Evolutionary conservation across 2,329 filamentous ascomycete species (phyloP).

Genomic region (Arthrinium phaeospermum): DNA sequence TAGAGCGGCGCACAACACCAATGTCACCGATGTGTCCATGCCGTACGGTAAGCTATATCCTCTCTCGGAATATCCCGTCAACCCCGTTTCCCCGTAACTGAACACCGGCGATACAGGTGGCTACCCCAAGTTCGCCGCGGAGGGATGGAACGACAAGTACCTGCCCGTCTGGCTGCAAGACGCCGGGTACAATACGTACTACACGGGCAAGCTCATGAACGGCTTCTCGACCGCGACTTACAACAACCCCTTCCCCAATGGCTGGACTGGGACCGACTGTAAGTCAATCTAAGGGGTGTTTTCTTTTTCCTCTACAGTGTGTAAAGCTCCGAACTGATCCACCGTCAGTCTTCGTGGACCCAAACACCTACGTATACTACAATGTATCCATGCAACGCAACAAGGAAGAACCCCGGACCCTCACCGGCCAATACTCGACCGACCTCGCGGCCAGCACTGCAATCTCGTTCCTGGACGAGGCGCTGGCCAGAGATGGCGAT

Average conservation of each 20-base stretch:
- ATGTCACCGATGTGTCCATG: conserved; percentile 58
- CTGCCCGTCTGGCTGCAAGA: conserved; percentile 63
- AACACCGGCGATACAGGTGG: conserved; percentile 42
- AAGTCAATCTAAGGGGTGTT: background rate
- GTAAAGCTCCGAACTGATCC: no score
- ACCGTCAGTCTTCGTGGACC: conserved; percentile 66
- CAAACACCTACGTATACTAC: conserved; percentile 71
- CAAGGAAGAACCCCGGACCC: conserved; percentile 47
- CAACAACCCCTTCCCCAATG: conserved; percentile 50
- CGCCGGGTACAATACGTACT: conserved; percentile 63
- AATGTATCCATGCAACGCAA: conserved; percentile 70
- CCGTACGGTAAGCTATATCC: conserved; percentile 53
- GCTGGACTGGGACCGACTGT: conserved; percentile 38
- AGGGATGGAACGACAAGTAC: conserved; percentile 61
- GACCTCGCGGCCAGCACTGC: conserved; percentile 67
- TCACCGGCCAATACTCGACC: conserved; percentile 45
- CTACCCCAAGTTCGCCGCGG: conserved; percentile 58
- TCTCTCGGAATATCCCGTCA: background rate
- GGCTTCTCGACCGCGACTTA: conserved; percentile 48
- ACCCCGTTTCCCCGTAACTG: background rate
- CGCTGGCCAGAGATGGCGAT: conserved; percentile 42
- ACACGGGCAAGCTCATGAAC: conserved; percentile 64
- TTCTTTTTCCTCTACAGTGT: no score
- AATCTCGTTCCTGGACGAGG: conserved; percentile 65
- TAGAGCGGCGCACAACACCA: conserved; percentile 66